Conservation (phyloP, 768 basidiomycete species). For the Gymnopilus junonius region DNA sequence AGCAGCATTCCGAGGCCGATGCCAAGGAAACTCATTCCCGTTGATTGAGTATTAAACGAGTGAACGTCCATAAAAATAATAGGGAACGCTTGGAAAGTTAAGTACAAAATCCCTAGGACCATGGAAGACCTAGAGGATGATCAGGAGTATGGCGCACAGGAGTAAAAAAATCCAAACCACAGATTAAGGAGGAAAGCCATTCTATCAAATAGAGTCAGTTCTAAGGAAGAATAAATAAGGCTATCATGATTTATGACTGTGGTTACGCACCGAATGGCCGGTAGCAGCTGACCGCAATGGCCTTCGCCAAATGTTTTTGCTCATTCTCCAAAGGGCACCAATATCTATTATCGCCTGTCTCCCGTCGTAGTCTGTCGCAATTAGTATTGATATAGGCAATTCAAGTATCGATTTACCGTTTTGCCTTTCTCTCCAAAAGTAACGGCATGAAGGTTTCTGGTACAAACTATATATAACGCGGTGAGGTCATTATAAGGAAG, state of each 20-base stretch:
- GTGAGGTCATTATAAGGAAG: not conserved
- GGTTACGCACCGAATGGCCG: constrained; percentile 69
- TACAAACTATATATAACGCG: constrained; percentile 47
- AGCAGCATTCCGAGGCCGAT: constrained; percentile 61
- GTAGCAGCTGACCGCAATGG: constrained; percentile 63
- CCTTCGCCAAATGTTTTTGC: constrained; percentile 45
- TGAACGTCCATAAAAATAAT: constrained; percentile 54
- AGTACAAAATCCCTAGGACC: constrained; percentile 63
- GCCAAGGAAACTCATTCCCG: constrained; percentile 63
- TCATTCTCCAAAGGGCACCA: constrained; percentile 64
- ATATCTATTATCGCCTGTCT: constrained; percentile 50
- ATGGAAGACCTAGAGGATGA: constrained; percentile 56
- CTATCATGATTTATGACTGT: not conserved
- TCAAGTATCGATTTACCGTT: constrained; percentile 37
- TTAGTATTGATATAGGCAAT: not conserved
- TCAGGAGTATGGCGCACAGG: constrained; percentile 19
- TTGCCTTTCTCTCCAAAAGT: constrained; percentile 63
- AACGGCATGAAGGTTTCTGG: constrained; percentile 76
- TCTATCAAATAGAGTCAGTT: constrained; percentile 65
- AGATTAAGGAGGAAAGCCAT: constrained; percentile 76
- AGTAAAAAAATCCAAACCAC: constrained; percentile 58
- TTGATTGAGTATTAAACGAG: constrained; percentile 52
- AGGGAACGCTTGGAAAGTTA: constrained; percentile 65
- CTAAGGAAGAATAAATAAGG: constrained; percentile 36
- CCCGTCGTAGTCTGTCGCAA: constrained; percentile 50